Evolutionary conservation across 2,329 filamentous ascomycete genomes (phyloP).

Genomic region (Colletotrichum shisoi): DNA sequence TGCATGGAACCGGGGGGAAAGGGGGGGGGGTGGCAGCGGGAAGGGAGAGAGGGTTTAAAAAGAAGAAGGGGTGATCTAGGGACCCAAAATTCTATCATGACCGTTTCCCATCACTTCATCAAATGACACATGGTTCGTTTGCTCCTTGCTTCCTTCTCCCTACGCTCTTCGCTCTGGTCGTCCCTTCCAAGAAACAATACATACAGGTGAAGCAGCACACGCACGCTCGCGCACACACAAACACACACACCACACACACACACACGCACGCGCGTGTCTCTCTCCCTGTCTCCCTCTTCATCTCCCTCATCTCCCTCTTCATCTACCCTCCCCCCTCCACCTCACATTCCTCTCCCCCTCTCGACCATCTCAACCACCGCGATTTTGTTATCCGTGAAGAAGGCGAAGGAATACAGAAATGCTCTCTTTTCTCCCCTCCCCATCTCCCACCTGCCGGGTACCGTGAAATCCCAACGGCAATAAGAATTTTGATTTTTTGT

Average conservation of each 20-base stretch:
- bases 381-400: not conserved
- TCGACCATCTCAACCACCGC: not conserved
- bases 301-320: too few species aligned
- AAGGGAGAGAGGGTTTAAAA: not conserved
- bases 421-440: not conserved
- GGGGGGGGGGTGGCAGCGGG: too few species aligned
- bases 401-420: not conserved
- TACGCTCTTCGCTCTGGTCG: not conserved
- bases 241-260: not conserved
- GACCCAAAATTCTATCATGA: constrained; percentile 39
- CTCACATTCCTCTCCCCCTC: not conserved
- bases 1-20: not conserved
- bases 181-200: constrained; percentile 6
- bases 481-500: not conserved
- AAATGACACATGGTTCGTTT: constrained; percentile 14
- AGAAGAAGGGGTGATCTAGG: constrained; percentile 21
- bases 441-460: constrained; percentile 30
- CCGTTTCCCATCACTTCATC: constrained; percentile 36
- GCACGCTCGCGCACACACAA: not conserved
- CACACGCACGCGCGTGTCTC: not conserved
- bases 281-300: not conserved
- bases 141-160: not conserved
- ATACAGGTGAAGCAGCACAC: constrained; percentile 15
- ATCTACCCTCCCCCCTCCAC: too few species aligned
- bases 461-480: constrained; percentile 32